Conservation (phyloP, 148 eudicot species). For the Rhododendron kiyosumense region DNA sequence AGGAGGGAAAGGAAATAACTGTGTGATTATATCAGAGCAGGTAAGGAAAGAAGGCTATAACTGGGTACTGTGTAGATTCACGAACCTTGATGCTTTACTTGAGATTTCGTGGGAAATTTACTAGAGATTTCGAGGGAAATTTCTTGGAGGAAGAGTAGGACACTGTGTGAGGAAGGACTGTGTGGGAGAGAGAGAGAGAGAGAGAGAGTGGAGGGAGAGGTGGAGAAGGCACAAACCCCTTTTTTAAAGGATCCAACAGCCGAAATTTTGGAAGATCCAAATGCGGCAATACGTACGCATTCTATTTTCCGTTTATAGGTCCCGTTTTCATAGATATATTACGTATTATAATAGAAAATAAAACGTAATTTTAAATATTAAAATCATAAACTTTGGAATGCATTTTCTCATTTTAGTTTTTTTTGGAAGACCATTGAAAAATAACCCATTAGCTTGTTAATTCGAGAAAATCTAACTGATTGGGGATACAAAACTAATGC, state of each 20-base stretch:
- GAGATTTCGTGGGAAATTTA: neutral
- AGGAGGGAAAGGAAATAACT: slow-evolving; percentile 2
- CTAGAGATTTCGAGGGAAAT: neutral
- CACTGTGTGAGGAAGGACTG: too few species aligned
- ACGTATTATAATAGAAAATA: too few species aligned
- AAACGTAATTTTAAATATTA: neutral
- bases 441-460: too few species aligned
- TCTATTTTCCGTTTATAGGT: slow-evolving; percentile 4
- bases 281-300: neutral
- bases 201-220: neutral
- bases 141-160: neutral
- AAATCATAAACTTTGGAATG: neutral
- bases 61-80: neutral
- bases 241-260: slow-evolving; percentile 41
- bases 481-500: neutral
- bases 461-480: neutral
- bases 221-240: slow-evolving; percentile 16
- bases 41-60: neutral
- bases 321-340: neutral
- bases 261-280: slow-evolving; percentile 21
- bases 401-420: neutral
- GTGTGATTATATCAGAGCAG: neutral
- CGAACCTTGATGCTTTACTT: neutral
- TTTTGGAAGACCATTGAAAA: too few species aligned
- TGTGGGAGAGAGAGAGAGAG: neutral